Conservation (phyloP, 148 eudicot genomes). For the Polygonum maritimum region DNA sequence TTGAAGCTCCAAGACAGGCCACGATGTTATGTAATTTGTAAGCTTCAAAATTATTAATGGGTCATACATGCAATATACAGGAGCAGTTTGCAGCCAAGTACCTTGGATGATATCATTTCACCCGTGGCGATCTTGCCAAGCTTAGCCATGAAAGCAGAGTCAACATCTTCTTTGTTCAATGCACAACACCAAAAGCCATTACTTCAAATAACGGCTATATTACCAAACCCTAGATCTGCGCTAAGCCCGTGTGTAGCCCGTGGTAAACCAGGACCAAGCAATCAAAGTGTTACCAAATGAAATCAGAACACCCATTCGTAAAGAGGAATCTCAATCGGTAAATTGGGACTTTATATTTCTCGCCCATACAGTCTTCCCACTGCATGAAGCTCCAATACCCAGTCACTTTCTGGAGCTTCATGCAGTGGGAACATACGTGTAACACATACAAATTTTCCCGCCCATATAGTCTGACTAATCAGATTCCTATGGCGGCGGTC, state of each 20-base stretch:
- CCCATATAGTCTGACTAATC: neutral
- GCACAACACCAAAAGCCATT: slow-evolving; percentile 75
- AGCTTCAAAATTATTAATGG: neutral
- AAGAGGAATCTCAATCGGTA: too few relatives aligned
- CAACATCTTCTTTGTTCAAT: slow-evolving; percentile 46
- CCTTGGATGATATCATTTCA: slow-evolving; percentile 95
- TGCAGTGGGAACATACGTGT: too few relatives aligned
- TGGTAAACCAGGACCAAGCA: too few relatives aligned
- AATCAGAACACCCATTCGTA: too few relatives aligned
- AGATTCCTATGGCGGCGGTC: neutral
- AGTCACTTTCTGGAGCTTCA: too few relatives aligned
- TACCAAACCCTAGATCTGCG: too few relatives aligned
- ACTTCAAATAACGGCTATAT: slow-evolving; percentile 84
- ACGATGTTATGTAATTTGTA: neutral
- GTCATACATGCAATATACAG: neutral
- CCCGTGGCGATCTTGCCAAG: slow-evolving; percentile 78
- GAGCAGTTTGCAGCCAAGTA: slow-evolving; percentile 11
- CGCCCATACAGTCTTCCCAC: too few relatives aligned
- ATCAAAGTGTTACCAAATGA: too few relatives aligned
- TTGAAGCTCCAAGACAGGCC: neutral
- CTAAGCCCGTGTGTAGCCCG: too few relatives aligned
- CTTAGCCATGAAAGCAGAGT: slow-evolving; percentile 61
- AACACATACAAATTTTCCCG: too few relatives aligned
- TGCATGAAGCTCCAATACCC: too few relatives aligned
- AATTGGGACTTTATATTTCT: too few relatives aligned